Base-by-base conservation (phyloP, 73 alveolate genomes). In the Symbiodinium natans region DNA sequence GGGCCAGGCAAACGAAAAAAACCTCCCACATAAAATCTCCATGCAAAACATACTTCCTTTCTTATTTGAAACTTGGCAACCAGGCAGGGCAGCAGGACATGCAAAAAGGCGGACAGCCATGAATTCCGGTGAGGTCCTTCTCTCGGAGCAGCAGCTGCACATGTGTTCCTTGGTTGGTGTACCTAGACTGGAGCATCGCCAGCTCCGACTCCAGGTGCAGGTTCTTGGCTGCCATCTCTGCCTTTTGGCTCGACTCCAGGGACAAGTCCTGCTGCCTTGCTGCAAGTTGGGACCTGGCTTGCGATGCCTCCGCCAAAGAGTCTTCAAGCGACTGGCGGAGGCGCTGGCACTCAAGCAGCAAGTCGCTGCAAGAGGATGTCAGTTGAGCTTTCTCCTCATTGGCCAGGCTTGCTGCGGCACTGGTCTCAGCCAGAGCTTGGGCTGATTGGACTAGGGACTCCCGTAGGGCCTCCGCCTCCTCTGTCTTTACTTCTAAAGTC, bases 121-220 rank as follows among this genome's bases (percentile, higher is more conserved):
- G n/a, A n/a, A 46, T 46, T 13, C 59, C 59, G 6, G 13, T 13
- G 13, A 46, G 59, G 38, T 23, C 80, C 80, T 63, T 63, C 80
- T 63, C 80, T 29, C 80, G 33, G 40, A 63, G 80, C 17, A 63
- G 80, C 36, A 63, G 40, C 80, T 63, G 80, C 38, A 63, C 80
- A 29, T 63, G 80, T 8, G 80, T 63, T 1, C 80, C 80, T 29
- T 63, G 80, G 38, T 63, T 63, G 38, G 38, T 63, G 80, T 63
- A 63, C 80, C 80, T 27, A 36, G 80, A 63, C 36, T 63, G 80
- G 36, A 63, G 80, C 80, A 63, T 63, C 0, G 80, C 80, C 36
- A 63, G 80, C 80, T 63, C 80, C 38, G 80, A 63, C 80, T 63
- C 80, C 15, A 63, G 80, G 80, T 63, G 80, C 17, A 63, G 80